Evolutionary conservation across 176 grass and related monocot species (phyloP).

Genomic region (Elymus sibiricus): DNA sequence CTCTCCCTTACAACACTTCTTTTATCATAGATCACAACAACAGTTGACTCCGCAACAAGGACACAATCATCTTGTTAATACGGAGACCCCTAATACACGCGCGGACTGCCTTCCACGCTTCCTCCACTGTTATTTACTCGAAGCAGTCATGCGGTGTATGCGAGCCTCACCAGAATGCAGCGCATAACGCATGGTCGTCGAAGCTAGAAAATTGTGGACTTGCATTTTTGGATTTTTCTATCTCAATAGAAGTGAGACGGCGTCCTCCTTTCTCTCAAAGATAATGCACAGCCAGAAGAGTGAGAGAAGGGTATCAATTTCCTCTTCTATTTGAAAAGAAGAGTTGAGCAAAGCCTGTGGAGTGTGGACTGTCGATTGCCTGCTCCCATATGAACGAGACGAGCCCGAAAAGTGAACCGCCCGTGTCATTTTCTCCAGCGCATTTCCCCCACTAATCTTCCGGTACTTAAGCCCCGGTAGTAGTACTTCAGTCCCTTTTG

Average conservation of each 20-base stretch:
- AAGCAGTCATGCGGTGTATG: background rate
- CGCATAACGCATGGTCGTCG: background rate
- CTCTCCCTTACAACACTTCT: background rate
- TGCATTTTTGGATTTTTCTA: too few species aligned
- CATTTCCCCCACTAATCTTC: background rate
- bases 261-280: background rate
- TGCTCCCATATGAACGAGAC: constrained; percentile 9
- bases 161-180: background rate
- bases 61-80: background rate
- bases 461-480: background rate
- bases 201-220: too few species aligned
- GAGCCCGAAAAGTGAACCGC: background rate
- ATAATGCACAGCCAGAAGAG: background rate
- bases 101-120: constrained; percentile 18
- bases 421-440: constrained; percentile 5
- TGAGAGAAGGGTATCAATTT: background rate
- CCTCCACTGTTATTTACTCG: background rate
- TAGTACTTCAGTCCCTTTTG: constrained; percentile 3
- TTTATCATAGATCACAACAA: background rate
- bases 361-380: background rate
- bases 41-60: constrained; percentile 12
- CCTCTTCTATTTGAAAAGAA: background rate
- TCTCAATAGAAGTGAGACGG: background rate
- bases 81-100: background rate
- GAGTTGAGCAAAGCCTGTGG: too few species aligned